phyloP scores from a whole-genome alignment of 2,329 filamentous ascomycete species.

The Penicillium palitans region DNA sequence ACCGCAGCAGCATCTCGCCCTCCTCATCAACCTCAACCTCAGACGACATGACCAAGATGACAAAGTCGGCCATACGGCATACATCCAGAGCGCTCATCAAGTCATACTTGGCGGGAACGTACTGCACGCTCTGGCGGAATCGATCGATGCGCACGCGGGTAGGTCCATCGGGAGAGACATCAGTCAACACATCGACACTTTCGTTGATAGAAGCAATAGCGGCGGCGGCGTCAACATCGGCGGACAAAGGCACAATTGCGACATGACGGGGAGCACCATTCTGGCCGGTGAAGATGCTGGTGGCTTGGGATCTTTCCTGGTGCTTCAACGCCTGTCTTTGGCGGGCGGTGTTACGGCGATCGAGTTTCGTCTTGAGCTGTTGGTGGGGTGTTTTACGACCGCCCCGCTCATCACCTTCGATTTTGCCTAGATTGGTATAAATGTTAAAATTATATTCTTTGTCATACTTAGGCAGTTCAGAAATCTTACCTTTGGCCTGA shows the following conservation, averaged over 20 bases:
- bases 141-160: slow-evolving; percentile 74
- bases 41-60: slow-evolving; percentile 80
- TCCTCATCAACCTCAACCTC: slow-evolving; percentile 73
- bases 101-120: slow-evolving; percentile 72
- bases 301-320: slow-evolving; percentile 75
- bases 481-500: slow-evolving; percentile 70
- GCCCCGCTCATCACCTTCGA: slow-evolving; percentile 68
- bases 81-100: slow-evolving; percentile 79
- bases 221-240: slow-evolving; percentile 65
- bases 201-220: slow-evolving; percentile 71
- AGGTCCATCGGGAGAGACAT: slow-evolving; percentile 58
- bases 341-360: slow-evolving; percentile 90
- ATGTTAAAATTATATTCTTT: slow-evolving; percentile 6
- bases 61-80: slow-evolving; percentile 85
- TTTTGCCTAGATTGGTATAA: slow-evolving; percentile 62
- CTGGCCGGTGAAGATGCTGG: slow-evolving; percentile 78
- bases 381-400: slow-evolving; percentile 87
- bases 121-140: slow-evolving; percentile 94
- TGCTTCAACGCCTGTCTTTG: slow-evolving; percentile 84
- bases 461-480: not conserved
- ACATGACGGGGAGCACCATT: slow-evolving; percentile 87
- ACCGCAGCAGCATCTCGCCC: slow-evolving; percentile 80
- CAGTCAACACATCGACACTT: slow-evolving; percentile 75
- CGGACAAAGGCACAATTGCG: slow-evolving; percentile 80
- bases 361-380: slow-evolving; percentile 95